Evolutionary conservation across 345 rosid genomes (phyloP), one percentile per base, ranked within the genome.

Genomic region (Cardamine chenopodiifolia): DNA sequence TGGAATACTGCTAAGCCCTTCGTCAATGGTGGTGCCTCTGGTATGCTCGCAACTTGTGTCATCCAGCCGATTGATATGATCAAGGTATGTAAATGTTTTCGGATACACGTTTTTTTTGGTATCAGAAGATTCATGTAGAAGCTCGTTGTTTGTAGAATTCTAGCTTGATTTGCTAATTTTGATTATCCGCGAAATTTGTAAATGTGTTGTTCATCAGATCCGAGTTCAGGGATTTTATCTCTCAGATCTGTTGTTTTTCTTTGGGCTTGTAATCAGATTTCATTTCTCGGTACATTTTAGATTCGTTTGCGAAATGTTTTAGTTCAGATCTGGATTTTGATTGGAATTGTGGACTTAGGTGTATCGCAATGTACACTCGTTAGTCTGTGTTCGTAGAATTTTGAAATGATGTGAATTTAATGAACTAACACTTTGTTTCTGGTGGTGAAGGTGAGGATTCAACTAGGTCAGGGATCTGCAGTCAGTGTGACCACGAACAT

Each of bases 31-130:
- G 99, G 99, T 28, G 78, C 88, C 59, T 90, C 99, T 40, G 99
- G 99, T 34, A 95, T 95, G 99, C 96, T 92, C 54, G 99, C 99
- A 22, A 95, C 99, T 78, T 90, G 98, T 79, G 98, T 90, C 79
- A 87, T 95, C 80, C 99, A 95, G 74, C 99, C 99, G 42, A 82
- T 95, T 77, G 99, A 95, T 40, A 95, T 95, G 99, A 72, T 95
- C 79, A 95, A 95, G 99, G 99, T 95, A 78, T 35, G 17, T 22
- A 4, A 7, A 20, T 11, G 22, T 22, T 48, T 59, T 15, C 34
- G 0, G 32, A 5, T 34, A 9, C 54, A 2, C 8, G 22, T 31
- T 7, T 54, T 6, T 54, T 6, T 45, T 5, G 20, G 13, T 19
- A 60, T 73, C 35, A 12, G 6, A 20, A 8, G 12, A 1, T n/a